Evolutionary conservation across 2,329 filamentous ascomycete species (phyloP).

Genomic region (Cladosporium cucumerinum): DNA sequence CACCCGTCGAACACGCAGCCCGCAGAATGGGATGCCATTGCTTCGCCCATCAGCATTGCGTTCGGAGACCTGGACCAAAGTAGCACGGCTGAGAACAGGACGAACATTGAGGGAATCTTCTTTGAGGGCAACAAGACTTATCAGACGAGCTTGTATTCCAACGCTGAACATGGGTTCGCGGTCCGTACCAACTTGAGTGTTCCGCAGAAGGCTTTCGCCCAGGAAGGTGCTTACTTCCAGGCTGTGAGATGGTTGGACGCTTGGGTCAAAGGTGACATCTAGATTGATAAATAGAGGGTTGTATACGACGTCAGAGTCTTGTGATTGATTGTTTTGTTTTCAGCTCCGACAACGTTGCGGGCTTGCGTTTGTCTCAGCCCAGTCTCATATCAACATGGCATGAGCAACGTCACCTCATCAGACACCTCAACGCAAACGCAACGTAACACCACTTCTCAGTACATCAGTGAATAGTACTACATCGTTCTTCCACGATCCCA

Average conservation of each 20-base stretch:
- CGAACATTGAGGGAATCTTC: constrained; percentile 30
- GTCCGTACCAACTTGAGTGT: constrained; percentile 32
- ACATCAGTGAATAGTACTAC: not conserved
- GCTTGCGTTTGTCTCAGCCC: not conserved
- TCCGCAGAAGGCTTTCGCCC: constrained; percentile 33
- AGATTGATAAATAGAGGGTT: not conserved
- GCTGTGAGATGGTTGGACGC: constrained; percentile 36
- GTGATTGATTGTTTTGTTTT: not conserved
- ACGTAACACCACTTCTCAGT: no score
- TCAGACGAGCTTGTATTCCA: constrained; percentile 33
- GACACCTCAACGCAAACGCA: not conserved
- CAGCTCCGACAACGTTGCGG: accelerated
- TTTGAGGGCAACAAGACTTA: constrained; percentile 31
- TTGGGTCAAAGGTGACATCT: constrained; percentile 29
- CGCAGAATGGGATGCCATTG: constrained; percentile 63
- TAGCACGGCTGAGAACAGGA: constrained; percentile 24
- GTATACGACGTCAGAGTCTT: not conserved
- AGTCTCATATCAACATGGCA: not conserved
- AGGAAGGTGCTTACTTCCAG: constrained; percentile 35
- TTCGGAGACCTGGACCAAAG: constrained; percentile 21
- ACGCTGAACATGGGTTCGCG: constrained; percentile 36
- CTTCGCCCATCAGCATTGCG: constrained; percentile 66
- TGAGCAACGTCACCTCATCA: not conserved
- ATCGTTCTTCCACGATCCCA: accelerated
- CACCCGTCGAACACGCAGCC: constrained; percentile 67